Conservation (phyloP, 1,139 yeast species). For the Yamadazyma atmosphaerica region DNA sequence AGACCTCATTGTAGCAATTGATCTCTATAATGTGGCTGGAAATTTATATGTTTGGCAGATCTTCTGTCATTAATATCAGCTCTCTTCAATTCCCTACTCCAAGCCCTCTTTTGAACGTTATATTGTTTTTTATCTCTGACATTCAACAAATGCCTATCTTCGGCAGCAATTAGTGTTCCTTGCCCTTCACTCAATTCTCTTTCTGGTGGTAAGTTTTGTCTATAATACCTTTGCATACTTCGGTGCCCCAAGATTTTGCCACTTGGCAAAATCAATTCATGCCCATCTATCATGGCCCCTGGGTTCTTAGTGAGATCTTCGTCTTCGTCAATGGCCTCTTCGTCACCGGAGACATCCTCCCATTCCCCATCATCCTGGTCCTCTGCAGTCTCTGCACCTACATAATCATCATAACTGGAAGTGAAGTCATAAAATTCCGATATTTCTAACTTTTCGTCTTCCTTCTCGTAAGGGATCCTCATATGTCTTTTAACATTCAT, state of each 20-base stretch:
- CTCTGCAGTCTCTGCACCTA: constrained; percentile 19
- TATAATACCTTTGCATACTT: constrained; percentile 80
- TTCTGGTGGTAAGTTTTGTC: constrained; percentile 77
- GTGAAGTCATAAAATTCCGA: constrained; percentile 87
- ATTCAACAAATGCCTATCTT: constrained; percentile 68
- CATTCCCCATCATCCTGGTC: constrained; percentile 38
- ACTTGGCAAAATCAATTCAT: constrained; percentile 79
- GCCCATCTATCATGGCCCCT: constrained; percentile 53
- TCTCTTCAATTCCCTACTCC: constrained; percentile 70
- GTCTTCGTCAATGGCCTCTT: constrained; percentile 41
- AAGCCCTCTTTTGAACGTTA: constrained; percentile 68
- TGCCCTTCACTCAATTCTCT: constrained; percentile 79
- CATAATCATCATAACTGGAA: constrained; percentile 50
- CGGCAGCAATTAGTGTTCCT: constrained; percentile 93
- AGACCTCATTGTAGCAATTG: constrained; percentile 69
- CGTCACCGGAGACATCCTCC: constrained; percentile 51
- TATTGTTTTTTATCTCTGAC: constrained; percentile 54
- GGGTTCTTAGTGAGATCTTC: constrained; percentile 37
- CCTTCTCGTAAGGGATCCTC: constrained; percentile 83
- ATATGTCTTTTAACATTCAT: constrained; percentile 85
- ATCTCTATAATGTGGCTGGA: constrained; percentile 91
- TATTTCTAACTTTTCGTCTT: constrained; percentile 76
- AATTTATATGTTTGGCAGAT: constrained; percentile 76
- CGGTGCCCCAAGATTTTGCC: constrained; percentile 92
- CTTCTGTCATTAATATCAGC: constrained; percentile 74